Evolutionary conservation across 1,284 basidiomycete species (phyloP).

Genomic region (Irpex lacteus): DNA sequence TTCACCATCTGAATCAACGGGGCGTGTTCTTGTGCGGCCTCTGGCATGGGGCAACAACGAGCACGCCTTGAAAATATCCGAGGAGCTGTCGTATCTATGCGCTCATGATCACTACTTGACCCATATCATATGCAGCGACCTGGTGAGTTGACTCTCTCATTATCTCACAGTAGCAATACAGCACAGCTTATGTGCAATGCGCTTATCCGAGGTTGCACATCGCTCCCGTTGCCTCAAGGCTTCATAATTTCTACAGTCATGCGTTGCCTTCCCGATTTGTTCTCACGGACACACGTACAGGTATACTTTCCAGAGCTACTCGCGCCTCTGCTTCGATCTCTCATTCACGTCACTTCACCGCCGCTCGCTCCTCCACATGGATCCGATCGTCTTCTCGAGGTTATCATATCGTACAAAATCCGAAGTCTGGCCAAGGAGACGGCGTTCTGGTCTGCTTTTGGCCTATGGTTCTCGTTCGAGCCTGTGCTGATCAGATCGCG

Average conservation of each 20-base stretch:
- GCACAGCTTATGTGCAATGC: not conserved
- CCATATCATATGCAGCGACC: conserved; percentile 73
- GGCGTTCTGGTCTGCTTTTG: conserved; percentile 80
- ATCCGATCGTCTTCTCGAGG: conserved; percentile 18
- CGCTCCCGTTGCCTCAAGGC: not conserved
- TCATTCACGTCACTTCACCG: conserved; percentile 62
- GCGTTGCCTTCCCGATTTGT: not conserved
- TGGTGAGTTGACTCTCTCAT: conserved; percentile 40
- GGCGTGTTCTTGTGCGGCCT: conserved; percentile 39
- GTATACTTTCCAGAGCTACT: conserved; percentile 77
- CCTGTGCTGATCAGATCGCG: conserved; percentile 45
- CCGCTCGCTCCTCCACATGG: conserved; percentile 31
- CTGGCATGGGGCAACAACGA: conserved; percentile 63
- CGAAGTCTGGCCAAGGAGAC: conserved; percentile 76
- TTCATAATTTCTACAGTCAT: not conserved
- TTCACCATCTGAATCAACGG: not conserved
- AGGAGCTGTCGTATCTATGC: conserved; percentile 31
- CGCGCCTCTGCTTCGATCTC: conserved; percentile 64
- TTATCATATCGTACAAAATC: conserved; percentile 74
- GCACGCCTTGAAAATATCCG: conserved; percentile 38
- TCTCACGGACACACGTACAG: conserved; percentile 30
- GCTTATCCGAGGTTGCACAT: not conserved
- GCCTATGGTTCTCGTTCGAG: conserved; percentile 74
- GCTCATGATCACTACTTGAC: conserved; percentile 36
- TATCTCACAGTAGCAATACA: conserved; percentile 4